These are phyloP conservation scores for Peltaster fructicola DNA, from an alignment of 2,329 filamentous ascomycete species.

Conservation along the genomic window DNA sequence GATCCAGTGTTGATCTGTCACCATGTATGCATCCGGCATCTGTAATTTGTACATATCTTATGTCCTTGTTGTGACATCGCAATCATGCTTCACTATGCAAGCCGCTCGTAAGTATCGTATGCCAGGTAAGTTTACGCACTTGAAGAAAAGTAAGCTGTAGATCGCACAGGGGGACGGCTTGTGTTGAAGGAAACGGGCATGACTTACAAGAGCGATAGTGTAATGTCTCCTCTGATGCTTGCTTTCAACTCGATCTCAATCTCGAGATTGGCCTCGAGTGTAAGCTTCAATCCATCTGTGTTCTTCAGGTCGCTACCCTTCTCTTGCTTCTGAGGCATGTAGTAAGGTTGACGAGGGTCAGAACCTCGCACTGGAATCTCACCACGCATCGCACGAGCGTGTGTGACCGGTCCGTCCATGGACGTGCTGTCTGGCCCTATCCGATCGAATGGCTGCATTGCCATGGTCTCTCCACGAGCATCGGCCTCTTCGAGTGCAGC, in stretches of 20 bases:
- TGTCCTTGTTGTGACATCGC: no score
- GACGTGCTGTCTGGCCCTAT: slow-evolving; percentile 38
- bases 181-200: neutral
- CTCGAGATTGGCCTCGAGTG: slow-evolving; percentile 62
- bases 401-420: slow-evolving; percentile 39
- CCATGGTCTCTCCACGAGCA: slow-evolving; percentile 29
- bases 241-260: slow-evolving; percentile 75
- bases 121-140: no score
- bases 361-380: slow-evolving; percentile 37
- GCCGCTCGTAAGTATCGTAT: no score
- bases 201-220: slow-evolving; percentile 60
- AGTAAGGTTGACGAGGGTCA: slow-evolving; percentile 33
- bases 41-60: no score
- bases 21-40: no score
- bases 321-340: slow-evolving; percentile 7
- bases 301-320: slow-evolving; percentile 14
- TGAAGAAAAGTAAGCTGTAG: no score
- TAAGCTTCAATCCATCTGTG: slow-evolving; percentile 50
- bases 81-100: no score
- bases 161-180: no score
- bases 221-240: slow-evolving; percentile 69
- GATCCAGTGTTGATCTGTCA: no score
- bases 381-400: slow-evolving; percentile 34
- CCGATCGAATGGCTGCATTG: slow-evolving; percentile 35
- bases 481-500: slow-evolving; percentile 35